Percentiles rank a stretch among this genome's conserved stretches.
phyloP scores from a whole-genome alignment of 768 basidiomycete genomes.

The Russula virescens region DNA sequence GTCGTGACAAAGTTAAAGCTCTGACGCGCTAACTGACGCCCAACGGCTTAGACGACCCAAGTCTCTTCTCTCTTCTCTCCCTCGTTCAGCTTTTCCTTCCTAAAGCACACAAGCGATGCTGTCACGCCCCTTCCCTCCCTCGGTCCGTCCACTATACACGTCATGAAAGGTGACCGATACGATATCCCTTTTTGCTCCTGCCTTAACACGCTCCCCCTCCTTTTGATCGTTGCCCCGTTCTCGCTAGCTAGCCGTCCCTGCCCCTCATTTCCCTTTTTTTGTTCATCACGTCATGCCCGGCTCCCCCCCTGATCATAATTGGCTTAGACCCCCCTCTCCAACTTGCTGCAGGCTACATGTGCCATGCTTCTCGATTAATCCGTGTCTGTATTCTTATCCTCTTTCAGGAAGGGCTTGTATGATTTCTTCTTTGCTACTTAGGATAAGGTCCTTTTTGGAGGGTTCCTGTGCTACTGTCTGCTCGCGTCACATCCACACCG shows the following conservation, averaged over 20 bases:
- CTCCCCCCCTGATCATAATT: too few species aligned
- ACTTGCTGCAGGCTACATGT: too few species aligned
- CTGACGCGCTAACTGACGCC: constrained; percentile 31
- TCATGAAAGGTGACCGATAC: neutral
- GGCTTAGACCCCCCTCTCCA: too few species aligned
- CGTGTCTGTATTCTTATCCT: constrained; percentile 13
- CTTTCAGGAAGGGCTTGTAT: constrained; percentile 14
- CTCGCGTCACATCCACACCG: neutral
- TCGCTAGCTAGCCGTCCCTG: neutral
- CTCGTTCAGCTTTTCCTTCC: too few species aligned
- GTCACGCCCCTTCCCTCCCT: neutral
- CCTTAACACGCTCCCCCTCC: neutral
- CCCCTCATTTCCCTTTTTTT: too few species aligned
- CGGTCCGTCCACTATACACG: neutral
- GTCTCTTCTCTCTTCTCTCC: neutral
- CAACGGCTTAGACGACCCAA: neutral
- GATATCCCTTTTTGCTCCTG: neutral
- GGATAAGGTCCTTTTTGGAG: constrained; percentile 19
- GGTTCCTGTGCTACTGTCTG: neutral
- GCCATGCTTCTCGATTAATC: neutral
- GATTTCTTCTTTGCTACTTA: constrained; percentile 6
- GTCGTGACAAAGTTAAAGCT: constrained; percentile 88
- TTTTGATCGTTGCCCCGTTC: too few species aligned
- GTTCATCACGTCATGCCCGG: too few species aligned
- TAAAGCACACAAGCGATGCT: neutral